phyloP scores from a whole-genome alignment of 2,329 filamentous ascomycete genomes.

The Aspergillus quadrilineatus region DNA sequence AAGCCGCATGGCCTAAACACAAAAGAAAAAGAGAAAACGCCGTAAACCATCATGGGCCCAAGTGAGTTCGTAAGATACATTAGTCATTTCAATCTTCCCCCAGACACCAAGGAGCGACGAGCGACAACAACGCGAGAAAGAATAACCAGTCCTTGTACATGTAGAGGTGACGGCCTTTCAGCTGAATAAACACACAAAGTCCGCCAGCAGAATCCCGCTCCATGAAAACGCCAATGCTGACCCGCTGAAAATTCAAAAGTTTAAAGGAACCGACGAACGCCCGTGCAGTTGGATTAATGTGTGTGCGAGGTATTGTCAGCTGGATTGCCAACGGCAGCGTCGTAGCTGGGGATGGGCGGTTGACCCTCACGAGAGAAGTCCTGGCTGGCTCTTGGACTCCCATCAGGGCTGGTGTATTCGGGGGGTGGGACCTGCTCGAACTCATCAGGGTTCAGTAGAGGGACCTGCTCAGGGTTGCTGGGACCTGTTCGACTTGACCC shows the following conservation, averaged over 20 bases:
- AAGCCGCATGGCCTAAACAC: background rate
- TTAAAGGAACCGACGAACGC: slow-evolving; percentile 9
- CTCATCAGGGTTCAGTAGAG: slow-evolving; percentile 30
- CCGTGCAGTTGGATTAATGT: background rate
- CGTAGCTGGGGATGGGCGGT: slow-evolving; percentile 81
- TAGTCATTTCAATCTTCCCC: background rate
- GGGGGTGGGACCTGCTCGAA: slow-evolving; percentile 35
- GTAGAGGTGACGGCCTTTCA: slow-evolving; percentile 18
- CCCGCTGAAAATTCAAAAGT: slow-evolving; percentile 29
- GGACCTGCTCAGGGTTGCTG: slow-evolving; percentile 24
- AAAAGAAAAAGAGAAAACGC: background rate
- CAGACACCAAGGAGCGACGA: slow-evolving; percentile 5
- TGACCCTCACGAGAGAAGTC: slow-evolving; percentile 51
- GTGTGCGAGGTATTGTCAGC: slow-evolving; percentile 2
- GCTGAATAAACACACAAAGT: slow-evolving; percentile 21
- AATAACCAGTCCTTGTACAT: slow-evolving; percentile 22
- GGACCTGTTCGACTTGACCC: slow-evolving; percentile 58
- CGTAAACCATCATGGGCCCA: background rate
- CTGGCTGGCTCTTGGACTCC: slow-evolving; percentile 57
- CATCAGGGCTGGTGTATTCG: slow-evolving; percentile 57
- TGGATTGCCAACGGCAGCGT: slow-evolving; percentile 63
- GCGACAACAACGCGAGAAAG: slow-evolving; percentile 5
- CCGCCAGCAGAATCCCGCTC: slow-evolving; percentile 19
- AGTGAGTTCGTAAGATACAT: slow-evolving; percentile 8
- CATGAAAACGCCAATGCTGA: slow-evolving; percentile 28